Evolutionary conservation across 257 asterid species (phyloP), one percentile per base, ranked within the genome.

Genomic region (Forsythia viridissima): DNA sequence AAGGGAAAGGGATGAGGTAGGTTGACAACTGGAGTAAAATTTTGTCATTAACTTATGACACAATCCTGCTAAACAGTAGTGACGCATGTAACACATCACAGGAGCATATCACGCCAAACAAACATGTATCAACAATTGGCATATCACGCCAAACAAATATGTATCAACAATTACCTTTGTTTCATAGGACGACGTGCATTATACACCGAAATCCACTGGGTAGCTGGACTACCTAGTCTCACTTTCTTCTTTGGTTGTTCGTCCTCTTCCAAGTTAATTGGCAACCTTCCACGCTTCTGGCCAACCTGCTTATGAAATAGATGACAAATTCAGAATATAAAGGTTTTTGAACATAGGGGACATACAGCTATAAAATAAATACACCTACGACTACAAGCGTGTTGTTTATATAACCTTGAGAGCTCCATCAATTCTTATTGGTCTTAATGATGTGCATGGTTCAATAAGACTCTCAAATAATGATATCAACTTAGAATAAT

Each of bases 201-300:
- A 82, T 93, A 95, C 71, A 90, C 98, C 16, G 97, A 91, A 81
- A 93, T 93, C 99, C 99, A 95, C 83, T 95, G 99, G 41, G 91
- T 93, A 24, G 99, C 99, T 77, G 99, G 99, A 81, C 96, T 95
- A 65, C 99, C 99, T 34, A 95, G 81, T 21, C 99, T 90, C 36
- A 92, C 88, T 90, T 95, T 95, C 90, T 95, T 95, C 91, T 91
- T 95, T 37, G 99, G 99, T 80, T 95, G 99, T 82, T 93, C 99
- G 59, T 95, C 99, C 70, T 93, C 99, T 84, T 93, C 99, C 86
- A 93, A 81, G 86, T 94, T 92, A 76, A 94, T 87, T 78, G 88
- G 96, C 90, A 95, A 79, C 84, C 99, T 89, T 70, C 97, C 97
- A 37, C 99, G 93, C 83, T 95, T 93, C 82, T 93, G 98, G 39